Conservation (phyloP, 2,329 filamentous ascomycete genomes). For the Didymella sp. region DNA sequence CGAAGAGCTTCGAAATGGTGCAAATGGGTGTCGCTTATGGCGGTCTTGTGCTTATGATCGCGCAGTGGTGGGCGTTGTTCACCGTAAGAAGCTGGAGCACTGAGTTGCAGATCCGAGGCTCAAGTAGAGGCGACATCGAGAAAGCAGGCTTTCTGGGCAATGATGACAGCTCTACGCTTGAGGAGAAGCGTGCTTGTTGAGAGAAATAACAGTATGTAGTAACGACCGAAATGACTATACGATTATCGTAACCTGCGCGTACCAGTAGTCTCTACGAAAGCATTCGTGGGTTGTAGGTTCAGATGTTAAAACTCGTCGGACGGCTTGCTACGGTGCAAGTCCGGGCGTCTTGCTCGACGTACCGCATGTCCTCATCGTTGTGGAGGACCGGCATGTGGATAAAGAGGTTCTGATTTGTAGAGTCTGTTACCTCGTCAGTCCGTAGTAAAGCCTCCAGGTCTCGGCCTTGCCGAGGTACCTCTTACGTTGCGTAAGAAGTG, state of each 20-base stretch:
- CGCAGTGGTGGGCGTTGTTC: slow-evolving; percentile 47
- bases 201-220: slow-evolving; percentile 7
- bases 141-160: slow-evolving; percentile 19
- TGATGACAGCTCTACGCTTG: slow-evolving; percentile 1
- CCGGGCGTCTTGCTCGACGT: too few relatives aligned
- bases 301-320: neutral
- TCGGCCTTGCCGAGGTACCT: neutral
- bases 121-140: slow-evolving; percentile 23
- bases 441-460: neutral
- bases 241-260: neutral
- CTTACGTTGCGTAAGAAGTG: too few relatives aligned
- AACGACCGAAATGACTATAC: slow-evolving; percentile 17
- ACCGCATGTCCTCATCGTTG: slow-evolving; percentile 4
- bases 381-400: slow-evolving; percentile 33
- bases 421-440: slow-evolving; percentile 19
- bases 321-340: neutral
- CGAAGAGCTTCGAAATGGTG: slow-evolving; percentile 32
- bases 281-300: neutral
- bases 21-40: slow-evolving; percentile 32
- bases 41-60: slow-evolving; percentile 36
- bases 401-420: slow-evolving; percentile 3
- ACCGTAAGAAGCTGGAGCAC: slow-evolving; percentile 40
- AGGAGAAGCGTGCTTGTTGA: slow-evolving; percentile 20
- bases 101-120: slow-evolving; percentile 17
- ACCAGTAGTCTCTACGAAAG: neutral